A percentile compares a stretch with the other conserved stretches of the same genome.
phyloP scores from a whole-genome alignment of 371 early-diverging fungal genomes.

The Mucor mucedo region DNA sequence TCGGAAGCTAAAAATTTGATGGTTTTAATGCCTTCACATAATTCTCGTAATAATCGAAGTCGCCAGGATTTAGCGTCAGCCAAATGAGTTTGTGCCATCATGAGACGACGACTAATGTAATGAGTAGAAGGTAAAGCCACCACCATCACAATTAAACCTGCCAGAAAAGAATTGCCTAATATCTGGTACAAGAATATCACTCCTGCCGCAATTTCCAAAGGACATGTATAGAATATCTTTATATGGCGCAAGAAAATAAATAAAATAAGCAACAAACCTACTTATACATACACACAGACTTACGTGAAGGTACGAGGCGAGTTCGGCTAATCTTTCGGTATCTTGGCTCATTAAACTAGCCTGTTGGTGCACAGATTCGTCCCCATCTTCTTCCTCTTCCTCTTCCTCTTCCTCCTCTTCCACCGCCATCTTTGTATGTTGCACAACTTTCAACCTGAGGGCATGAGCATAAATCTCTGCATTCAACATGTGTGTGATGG shows the following conservation, averaged over 20 bases:
- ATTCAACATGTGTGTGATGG: constrained; percentile 60
- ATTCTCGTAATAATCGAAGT: constrained; percentile 64
- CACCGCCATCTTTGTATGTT: neutral
- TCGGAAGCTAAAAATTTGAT: constrained; percentile 84
- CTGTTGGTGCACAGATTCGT: constrained; percentile 61
- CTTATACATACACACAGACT: neutral
- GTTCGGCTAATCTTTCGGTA: constrained; percentile 68
- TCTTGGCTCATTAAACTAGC: constrained; percentile 84
- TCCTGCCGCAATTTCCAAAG: constrained; percentile 67
- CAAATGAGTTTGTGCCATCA: constrained; percentile 56
- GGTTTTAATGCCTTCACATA: constrained; percentile 73
- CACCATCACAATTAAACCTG: constrained; percentile 67
- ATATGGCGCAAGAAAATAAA: constrained; percentile 19
- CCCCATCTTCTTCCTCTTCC: constrained; percentile 26
- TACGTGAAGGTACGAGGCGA: constrained; percentile 61
- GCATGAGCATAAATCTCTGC: constrained; percentile 64
- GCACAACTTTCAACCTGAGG: constrained; percentile 31
- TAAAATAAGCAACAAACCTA: constrained; percentile 30
- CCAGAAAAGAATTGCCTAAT: constrained; percentile 70
- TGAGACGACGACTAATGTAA: constrained; percentile 51
- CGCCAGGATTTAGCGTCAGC: constrained; percentile 66
- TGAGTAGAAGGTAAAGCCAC: constrained; percentile 69
- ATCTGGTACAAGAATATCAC: constrained; percentile 66
- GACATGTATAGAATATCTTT: constrained; percentile 66
- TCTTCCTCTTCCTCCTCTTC: constrained; percentile 12